phyloP scores from a whole-genome alignment of 1,284 basidiomycete genomes.

The Tetrapyrgos nigripes region DNA sequence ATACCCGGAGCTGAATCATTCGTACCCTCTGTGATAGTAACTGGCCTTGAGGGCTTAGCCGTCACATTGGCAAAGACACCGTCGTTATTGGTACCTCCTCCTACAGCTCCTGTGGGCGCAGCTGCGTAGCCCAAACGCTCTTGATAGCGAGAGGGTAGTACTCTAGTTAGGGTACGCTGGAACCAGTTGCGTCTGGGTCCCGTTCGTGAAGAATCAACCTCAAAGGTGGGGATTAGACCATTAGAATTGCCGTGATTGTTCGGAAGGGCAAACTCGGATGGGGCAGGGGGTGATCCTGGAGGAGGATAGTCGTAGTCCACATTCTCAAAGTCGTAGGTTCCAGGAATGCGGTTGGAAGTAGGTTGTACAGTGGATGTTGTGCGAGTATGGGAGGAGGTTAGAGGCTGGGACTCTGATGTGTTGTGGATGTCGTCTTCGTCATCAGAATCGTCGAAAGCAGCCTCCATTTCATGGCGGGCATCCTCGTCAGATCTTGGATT shows the following conservation, averaged over 20 bases:
- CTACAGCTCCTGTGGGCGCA: conserved; percentile 57
- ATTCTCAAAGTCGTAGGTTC: conserved; percentile 85
- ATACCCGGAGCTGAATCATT: conserved; percentile 1
- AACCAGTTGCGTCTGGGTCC: conserved; percentile 59
- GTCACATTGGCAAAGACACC: conserved; percentile 97
- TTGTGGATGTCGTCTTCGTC: conserved; percentile 58
- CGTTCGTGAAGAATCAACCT: conserved; percentile 39
- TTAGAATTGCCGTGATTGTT: conserved; percentile 85
- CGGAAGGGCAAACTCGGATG: conserved; percentile 64
- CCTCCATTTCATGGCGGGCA: conserved; percentile 71
- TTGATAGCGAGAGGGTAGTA: conserved; percentile 59
- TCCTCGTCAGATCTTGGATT: conserved; percentile 59
- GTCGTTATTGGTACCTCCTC: conserved; percentile 84
- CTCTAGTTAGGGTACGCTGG: conserved; percentile 57
- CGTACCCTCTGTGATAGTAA: conserved; percentile 70
- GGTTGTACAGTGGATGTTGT: conserved; percentile 21
- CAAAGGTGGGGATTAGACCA: conserved; percentile 69
- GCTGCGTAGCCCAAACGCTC: conserved; percentile 56
- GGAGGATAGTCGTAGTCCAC: conserved; percentile 83
- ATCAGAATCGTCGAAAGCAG: conserved; percentile 78
- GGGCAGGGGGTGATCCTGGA: conserved; percentile 83
- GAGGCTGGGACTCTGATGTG: conserved; percentile 55
- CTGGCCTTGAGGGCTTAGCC: conserved; percentile 81
- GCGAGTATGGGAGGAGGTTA: conserved; percentile 43
- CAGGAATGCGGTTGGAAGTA: conserved; percentile 37